Evolutionary conservation across 306 rosid species (phyloP).

Genomic region (Benincasa hispida): DNA sequence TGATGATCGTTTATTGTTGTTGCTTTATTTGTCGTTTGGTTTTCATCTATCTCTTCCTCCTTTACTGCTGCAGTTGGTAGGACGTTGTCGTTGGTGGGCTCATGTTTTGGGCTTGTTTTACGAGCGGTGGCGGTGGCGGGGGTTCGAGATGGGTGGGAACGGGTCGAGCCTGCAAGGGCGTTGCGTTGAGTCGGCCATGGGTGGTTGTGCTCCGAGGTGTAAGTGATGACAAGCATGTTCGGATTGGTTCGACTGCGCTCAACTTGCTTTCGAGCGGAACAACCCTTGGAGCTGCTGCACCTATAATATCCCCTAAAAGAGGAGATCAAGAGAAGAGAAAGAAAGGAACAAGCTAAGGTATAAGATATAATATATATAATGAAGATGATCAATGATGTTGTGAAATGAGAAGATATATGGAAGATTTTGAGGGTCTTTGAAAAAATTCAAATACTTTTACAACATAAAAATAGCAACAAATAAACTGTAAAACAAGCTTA

Average conservation of each 20-base stretch:
- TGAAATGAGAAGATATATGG: neutral
- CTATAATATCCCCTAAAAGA: conserved; percentile 67
- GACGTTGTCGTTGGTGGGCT: conserved; percentile 15
- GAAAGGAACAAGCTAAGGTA: neutral
- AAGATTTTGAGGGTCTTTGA: neutral
- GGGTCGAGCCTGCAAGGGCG: conserved; percentile 77
- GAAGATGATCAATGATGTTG: neutral
- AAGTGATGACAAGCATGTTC: conserved; percentile 86
- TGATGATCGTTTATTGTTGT: conserved; percentile 21
- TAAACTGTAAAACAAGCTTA: neutral
- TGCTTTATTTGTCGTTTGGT: neutral
- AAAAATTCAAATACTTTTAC: neutral
- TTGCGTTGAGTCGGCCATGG: conserved; percentile 97
- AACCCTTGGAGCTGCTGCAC: conserved; percentile 94
- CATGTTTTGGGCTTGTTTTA: conserved; percentile 14
- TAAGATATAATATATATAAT: neutral
- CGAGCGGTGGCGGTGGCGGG: conserved; percentile 1
- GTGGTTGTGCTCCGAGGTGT: conserved; percentile 95
- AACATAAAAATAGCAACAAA: too few relatives aligned
- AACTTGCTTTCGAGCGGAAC: conserved; percentile 87
- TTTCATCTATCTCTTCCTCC: neutral
- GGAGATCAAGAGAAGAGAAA: neutral
- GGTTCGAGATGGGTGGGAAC: conserved; percentile 53
- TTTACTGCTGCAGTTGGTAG: neutral
- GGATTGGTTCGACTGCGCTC: conserved; percentile 87